Evolutionary conservation across 202 grass and related monocot species (phyloP).

Genomic region (Panicum hallii): DNA sequence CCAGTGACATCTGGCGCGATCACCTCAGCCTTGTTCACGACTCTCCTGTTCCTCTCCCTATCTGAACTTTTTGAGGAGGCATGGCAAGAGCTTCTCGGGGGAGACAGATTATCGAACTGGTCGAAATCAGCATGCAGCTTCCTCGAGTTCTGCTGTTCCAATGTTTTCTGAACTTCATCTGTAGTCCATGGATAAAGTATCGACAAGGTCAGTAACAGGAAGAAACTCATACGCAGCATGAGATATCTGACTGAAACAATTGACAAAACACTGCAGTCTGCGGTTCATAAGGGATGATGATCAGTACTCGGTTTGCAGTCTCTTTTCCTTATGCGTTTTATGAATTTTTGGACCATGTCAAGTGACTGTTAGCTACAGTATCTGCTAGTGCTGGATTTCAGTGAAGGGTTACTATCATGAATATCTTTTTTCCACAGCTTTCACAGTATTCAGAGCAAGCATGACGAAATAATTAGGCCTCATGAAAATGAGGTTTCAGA

Average conservation of each 20-base stretch:
- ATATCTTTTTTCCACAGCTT: slow-evolving; percentile 29
- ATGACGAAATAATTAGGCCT: not conserved
- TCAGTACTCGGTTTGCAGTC: not conserved
- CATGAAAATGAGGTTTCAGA: slow-evolving; percentile 22
- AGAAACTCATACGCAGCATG: not conserved
- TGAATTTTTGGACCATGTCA: not conserved
- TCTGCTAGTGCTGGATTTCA: not conserved
- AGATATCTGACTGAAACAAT: not conserved
- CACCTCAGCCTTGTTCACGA: slow-evolving; percentile 22
- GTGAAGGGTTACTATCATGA: slow-evolving; percentile 35
- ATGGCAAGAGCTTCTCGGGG: slow-evolving; percentile 13
- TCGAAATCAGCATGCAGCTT: slow-evolving; percentile 44
- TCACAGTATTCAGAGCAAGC: slow-evolving; percentile 28
- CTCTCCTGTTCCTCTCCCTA: slow-evolving; percentile 29
- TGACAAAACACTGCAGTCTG: not conserved
- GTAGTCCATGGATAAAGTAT: slow-evolving; percentile 7
- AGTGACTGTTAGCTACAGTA: not conserved
- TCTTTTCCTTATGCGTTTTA: not conserved
- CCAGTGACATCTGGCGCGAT: slow-evolving; percentile 7
- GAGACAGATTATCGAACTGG: slow-evolving; percentile 8
- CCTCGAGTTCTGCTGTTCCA: slow-evolving; percentile 38
- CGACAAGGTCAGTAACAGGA: slow-evolving; percentile 18
- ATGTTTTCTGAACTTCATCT: slow-evolving; percentile 46
- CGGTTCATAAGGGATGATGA: not conserved
- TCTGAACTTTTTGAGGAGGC: slow-evolving; percentile 28